Evolutionary conservation across 2,329 filamentous ascomycete species (phyloP), one percentile per base, ranked within the genome.

Genomic region (Stachybotrys echinatus): DNA sequence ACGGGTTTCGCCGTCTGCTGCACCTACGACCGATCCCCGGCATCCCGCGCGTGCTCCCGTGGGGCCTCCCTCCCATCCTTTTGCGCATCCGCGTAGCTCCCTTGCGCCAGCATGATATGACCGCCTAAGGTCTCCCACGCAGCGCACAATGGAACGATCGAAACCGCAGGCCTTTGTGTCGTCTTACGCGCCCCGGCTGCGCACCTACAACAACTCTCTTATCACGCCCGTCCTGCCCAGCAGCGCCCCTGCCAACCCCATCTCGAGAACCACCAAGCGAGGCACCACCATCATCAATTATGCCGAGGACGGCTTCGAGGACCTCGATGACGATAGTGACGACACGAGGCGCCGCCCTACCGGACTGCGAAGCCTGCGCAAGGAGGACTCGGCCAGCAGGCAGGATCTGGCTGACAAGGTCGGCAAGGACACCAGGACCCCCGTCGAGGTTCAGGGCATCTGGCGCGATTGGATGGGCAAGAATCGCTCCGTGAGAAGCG

Each of bases 221-320:
- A 81, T 96, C 54, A 89, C 89, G 21, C 92, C 92, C 34, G 84
- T 94, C 54, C 81, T 92, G 54, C 88, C 87, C 49, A 84, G 83
- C 54, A 84, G 83, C 54, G 75, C 76, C 50, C 79, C 82, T n/a
- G 69, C 81, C 3, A 85, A 83, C 21, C 81, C 86, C 38, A 74
- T 81, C 52, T 80, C 89, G 60, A 84, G 92, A 65, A 95, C 89
- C n/a, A 97, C 94, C 8, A 97, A 99, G 75, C 87, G 94, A 69
- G 94, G 94, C 51, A 97, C 94, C 2, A 94, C 89, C 31, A 89
- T 92, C 55, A 94, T 97, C 71, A 99, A 96, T 73, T 99, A 99
- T 65, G 92, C 94, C 21, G 94, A 99, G 66, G 92, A 97, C 66
- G 92, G 92, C 44, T 95, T 87, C 63, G 92, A 96, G 57, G 91